These are phyloP conservation scores for Citeromyces nyonsensis DNA, from an alignment of 805 yeast genomes.

Conservation along the genomic window DNA sequence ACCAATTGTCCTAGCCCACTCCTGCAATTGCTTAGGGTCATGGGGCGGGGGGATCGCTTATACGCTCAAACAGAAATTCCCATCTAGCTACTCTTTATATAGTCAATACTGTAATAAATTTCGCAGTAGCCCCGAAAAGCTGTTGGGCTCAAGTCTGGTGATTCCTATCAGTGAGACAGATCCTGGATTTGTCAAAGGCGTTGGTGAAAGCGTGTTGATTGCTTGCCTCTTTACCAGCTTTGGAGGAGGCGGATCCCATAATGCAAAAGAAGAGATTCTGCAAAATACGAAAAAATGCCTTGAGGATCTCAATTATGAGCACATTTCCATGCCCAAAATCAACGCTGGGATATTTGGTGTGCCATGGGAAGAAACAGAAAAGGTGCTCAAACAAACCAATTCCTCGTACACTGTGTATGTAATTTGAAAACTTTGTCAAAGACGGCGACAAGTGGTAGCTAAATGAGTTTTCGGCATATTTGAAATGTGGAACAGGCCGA, in stretches of 20 bases:
- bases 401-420: too few relatives aligned
- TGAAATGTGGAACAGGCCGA: too few relatives aligned
- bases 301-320: constrained; percentile 19
- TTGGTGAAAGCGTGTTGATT: constrained; percentile 15
- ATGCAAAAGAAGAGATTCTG: constrained; percentile 23
- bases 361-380: constrained; percentile 59
- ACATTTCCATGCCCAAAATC: constrained; percentile 56
- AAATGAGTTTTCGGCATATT: too few relatives aligned
- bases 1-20: constrained; percentile 48
- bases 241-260: constrained; percentile 19
- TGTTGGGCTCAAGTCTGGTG: constrained; percentile 42
- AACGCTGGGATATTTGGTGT: constrained; percentile 71
- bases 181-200: constrained; percentile 13
- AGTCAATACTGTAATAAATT: constrained; percentile 20
- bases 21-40: constrained; percentile 63
- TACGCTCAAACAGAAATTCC: constrained; percentile 37
- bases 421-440: too few relatives aligned
- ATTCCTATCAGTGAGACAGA: constrained; percentile 18
- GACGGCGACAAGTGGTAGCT: too few relatives aligned
- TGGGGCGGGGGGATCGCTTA: constrained; percentile 89
- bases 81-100: constrained; percentile 38
- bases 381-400: too few relatives aligned
- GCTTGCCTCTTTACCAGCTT: constrained; percentile 68
- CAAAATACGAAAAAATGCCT: constrained; percentile 34
- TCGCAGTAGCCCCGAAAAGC: constrained; percentile 8